These are phyloP conservation scores for Metrosideros polymorpha DNA, from an alignment of 441 rosid genomes.

Conservation along the genomic window DNA sequence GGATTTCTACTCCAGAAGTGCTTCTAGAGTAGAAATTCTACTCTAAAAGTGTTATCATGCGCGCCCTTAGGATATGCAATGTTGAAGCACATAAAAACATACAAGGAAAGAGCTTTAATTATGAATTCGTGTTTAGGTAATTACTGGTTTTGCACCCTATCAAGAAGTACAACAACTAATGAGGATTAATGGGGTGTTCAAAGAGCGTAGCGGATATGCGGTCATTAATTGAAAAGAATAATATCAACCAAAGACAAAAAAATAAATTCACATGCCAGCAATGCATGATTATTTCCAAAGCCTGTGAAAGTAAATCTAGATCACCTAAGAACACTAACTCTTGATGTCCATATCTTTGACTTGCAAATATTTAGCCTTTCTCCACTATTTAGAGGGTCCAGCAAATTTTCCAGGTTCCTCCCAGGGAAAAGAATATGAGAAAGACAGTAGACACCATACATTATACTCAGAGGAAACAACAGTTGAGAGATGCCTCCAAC, in stretches of 20 bases:
- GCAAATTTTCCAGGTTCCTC: background rate
- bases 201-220: rapidly evolving
- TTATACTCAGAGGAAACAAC: background rate
- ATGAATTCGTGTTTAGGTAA: rapidly evolving
- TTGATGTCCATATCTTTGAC: too few relatives aligned
- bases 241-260: too few relatives aligned
- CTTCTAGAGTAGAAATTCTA: too few relatives aligned
- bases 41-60: too few relatives aligned
- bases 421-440: background rate
- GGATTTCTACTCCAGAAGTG: too few relatives aligned
- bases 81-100: too few relatives aligned
- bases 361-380: too few relatives aligned
- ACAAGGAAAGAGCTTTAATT: background rate
- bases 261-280: background rate
- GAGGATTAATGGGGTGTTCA: rapidly evolving
- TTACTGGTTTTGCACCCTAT: background rate
- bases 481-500: background rate
- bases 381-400: background rate
- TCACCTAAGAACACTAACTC: background rate
- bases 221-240: background rate
- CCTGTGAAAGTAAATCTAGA: background rate
- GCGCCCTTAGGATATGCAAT: too few relatives aligned
- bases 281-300: too few relatives aligned
- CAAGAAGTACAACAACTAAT: background rate
- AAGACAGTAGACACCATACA: background rate